Percentiles rank a stretch among this genome's conserved stretches.
phyloP scores from a whole-genome alignment of 768 basidiomycete species.

The Lactifluus piperatus region DNA sequence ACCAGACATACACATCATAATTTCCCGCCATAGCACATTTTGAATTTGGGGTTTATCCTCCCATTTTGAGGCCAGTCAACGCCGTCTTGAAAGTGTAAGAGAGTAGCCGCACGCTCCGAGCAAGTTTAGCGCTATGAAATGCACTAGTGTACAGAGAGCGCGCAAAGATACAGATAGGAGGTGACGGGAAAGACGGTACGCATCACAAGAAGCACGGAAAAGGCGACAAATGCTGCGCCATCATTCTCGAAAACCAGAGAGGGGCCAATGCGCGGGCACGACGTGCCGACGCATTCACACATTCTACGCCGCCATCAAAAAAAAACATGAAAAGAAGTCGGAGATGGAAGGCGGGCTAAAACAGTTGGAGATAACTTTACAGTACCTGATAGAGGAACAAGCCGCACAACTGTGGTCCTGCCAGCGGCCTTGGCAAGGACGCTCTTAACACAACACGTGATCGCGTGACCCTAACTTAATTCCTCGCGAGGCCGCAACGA shows the following conservation, averaged over 20 bases:
- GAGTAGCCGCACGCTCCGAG: neutral
- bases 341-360: neutral
- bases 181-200: neutral
- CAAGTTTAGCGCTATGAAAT: neutral
- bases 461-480: too few relatives aligned
- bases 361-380: neutral
- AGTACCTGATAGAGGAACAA: too few relatives aligned
- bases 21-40: neutral
- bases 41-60: neutral
- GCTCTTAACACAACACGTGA: too few relatives aligned
- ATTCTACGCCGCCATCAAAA: neutral
- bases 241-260: neutral
- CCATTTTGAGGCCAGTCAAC: neutral
- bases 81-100: neutral
- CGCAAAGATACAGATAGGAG: slow-evolving; percentile 1
- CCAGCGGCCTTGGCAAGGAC: too few relatives aligned
- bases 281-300: too few relatives aligned
- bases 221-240: neutral
- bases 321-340: neutral
- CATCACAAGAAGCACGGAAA: neutral
- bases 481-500: too few relatives aligned
- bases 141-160: neutral
- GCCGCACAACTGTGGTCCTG: too few relatives aligned
- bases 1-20: neutral
- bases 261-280: neutral